These are phyloP conservation scores for Ochetophila trinervis DNA, from an alignment of 306 rosid genomes.

Conservation along the genomic window DNA sequence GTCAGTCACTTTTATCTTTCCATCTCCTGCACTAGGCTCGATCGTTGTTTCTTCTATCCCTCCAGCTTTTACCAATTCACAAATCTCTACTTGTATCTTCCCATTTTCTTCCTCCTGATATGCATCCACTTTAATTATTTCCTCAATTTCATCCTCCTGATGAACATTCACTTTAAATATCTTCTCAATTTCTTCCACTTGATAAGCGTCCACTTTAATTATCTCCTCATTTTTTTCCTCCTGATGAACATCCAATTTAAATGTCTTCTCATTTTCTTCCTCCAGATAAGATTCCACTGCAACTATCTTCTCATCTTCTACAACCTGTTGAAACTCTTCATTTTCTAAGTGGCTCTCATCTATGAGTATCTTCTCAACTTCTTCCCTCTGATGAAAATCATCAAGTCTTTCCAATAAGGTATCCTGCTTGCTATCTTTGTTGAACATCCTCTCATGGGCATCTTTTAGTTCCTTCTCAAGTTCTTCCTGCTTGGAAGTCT, in stretches of 20 bases:
- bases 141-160: conserved; percentile 27
- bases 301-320: conserved; percentile 20
- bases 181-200: conserved; percentile 31
- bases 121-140: conserved; percentile 35
- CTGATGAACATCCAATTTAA: conserved; percentile 25
- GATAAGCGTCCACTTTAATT: conserved; percentile 24
- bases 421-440: conserved; percentile 31
- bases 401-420: conserved; percentile 21
- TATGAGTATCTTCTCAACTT: conserved; percentile 30
- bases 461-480: conserved; percentile 33
- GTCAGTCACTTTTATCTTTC: conserved; percentile 22
- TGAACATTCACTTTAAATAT: conserved; percentile 22
- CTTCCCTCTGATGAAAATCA: conserved; percentile 32
- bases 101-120: conserved; percentile 37
- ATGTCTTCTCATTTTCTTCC: conserved; percentile 28
- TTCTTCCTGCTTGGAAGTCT: conserved; percentile 38
- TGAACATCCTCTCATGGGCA: conserved; percentile 28
- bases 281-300: conserved; percentile 22
- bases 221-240: conserved; percentile 31
- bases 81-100: conserved; percentile 25
- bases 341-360: conserved; percentile 22
- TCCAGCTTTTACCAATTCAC: conserved; percentile 27
- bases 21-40: conserved; percentile 28
- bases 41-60: conserved; percentile 10
- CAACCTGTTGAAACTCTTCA: conserved; percentile 26